These are phyloP conservation scores for Pleurotus giganteus DNA, from an alignment of 768 basidiomycete genomes.

Conservation along the genomic window DNA sequence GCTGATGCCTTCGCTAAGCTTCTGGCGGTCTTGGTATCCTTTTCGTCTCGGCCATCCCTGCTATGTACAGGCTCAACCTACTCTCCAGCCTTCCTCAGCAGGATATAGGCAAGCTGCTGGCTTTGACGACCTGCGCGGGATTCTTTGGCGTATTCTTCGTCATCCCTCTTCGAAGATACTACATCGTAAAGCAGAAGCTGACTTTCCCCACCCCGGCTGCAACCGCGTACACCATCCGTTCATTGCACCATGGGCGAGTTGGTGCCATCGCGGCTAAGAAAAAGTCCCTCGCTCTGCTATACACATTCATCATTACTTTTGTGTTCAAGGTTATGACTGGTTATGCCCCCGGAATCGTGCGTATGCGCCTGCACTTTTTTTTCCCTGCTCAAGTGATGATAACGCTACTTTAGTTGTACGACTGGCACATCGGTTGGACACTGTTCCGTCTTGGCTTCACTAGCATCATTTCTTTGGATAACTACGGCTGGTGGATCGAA, in stretches of 20 bases:
- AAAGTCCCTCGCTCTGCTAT: conserved; percentile 51
- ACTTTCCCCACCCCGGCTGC: conserved; percentile 67
- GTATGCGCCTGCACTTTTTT: conserved; percentile 14
- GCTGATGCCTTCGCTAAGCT: conserved; percentile 25
- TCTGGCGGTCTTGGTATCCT: conserved; percentile 59
- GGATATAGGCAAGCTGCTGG: conserved; percentile 56
- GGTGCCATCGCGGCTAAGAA: conserved; percentile 52
- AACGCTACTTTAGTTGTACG: conserved; percentile 40
- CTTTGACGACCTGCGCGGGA: conserved; percentile 49
- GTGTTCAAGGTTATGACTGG: conserved; percentile 51
- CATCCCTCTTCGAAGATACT: conserved; percentile 59
- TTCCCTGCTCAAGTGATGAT: background rate
- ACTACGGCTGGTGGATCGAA: conserved; percentile 56
- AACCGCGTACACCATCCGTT: conserved; percentile 33
- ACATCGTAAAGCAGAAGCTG: conserved; percentile 60
- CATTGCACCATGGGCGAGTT: conserved; percentile 42
- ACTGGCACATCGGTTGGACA: conserved; percentile 67
- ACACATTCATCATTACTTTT: conserved; percentile 46
- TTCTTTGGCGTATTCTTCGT: conserved; percentile 70
- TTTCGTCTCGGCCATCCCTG: conserved; percentile 58
- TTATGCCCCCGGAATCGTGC: conserved; percentile 58
- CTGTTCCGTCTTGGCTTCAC: conserved; percentile 58
- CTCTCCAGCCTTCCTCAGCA: conserved; percentile 42
- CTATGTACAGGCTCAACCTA: conserved; percentile 55
- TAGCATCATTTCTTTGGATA: conserved; percentile 56